Conservation (phyloP, 768 basidiomycete genomes). For the Tremella yokohamensis region DNA sequence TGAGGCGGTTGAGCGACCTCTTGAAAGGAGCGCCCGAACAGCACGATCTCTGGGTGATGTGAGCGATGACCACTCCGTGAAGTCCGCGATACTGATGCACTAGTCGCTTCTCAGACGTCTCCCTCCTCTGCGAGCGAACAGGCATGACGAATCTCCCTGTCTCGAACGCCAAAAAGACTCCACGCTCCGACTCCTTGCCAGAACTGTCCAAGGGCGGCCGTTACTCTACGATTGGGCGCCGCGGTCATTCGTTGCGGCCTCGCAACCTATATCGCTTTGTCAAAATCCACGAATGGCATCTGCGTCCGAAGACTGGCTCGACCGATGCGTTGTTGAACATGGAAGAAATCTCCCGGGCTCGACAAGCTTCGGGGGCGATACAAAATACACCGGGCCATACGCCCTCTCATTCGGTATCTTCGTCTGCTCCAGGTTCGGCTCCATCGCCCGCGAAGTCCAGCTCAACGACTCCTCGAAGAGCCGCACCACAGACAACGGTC, state of each 20-base stretch:
- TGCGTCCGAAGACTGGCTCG: slow-evolving; percentile 12
- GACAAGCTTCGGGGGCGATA: slow-evolving; percentile 12
- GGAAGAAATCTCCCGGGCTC: slow-evolving; percentile 25
- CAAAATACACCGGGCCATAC: slow-evolving; percentile 1
- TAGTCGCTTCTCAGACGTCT: slow-evolving; percentile 85
- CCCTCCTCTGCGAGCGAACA: slow-evolving; percentile 81
- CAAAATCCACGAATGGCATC: slow-evolving; percentile 60
- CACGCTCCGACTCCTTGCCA: slow-evolving; percentile 52
- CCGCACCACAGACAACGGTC: slow-evolving; percentile 50
- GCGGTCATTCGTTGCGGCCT: slow-evolving; percentile 72
- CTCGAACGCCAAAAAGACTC: slow-evolving; percentile 25
- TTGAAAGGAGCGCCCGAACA: slow-evolving; percentile 62
- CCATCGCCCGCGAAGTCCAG: background rate
- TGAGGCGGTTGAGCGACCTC: slow-evolving; percentile 87
- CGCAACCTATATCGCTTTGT: slow-evolving; percentile 90
- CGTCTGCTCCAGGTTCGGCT: background rate
- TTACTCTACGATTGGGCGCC: slow-evolving; percentile 48
- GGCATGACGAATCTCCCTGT: slow-evolving; percentile 66
- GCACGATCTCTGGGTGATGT: slow-evolving; percentile 88
- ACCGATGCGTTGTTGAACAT: slow-evolving; percentile 22
- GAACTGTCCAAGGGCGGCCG: background rate
- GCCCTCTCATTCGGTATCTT: background rate
- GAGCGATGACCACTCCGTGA: slow-evolving; percentile 15
- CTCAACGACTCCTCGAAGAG: background rate
- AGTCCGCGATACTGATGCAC: background rate